Evolutionary conservation across 2,329 filamentous ascomycete genomes (phyloP).

Genomic region (Botrytis deweyae): DNA sequence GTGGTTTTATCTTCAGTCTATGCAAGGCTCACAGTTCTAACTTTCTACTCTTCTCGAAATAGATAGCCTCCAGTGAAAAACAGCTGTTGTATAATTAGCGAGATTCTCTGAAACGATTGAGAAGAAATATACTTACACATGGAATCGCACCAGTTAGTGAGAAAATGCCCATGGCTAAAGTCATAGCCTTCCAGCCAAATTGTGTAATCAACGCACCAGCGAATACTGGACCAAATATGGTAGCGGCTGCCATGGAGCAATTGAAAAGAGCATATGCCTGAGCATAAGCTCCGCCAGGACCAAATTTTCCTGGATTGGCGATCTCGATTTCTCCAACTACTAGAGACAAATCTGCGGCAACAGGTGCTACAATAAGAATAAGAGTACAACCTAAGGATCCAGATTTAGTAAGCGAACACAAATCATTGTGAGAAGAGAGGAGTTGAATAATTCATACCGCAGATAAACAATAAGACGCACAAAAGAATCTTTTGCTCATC

Average conservation of each 20-base stretch:
- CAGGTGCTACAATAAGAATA: slow-evolving; percentile 57
- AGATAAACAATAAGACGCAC: slow-evolving; percentile 57
- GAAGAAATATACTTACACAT: slow-evolving; percentile 63
- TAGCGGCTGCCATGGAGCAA: slow-evolving; percentile 50
- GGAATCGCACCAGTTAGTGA: slow-evolving; percentile 44
- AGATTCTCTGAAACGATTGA: neutral
- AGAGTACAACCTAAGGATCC: slow-evolving; percentile 41
- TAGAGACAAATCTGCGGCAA: slow-evolving; percentile 67
- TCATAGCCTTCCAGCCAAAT: slow-evolving; percentile 53
- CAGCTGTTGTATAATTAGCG: neutral
- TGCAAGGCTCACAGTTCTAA: neutral
- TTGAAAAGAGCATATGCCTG: slow-evolving; percentile 58
- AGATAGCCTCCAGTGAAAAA: slow-evolving; percentile 13
- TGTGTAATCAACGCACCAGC: slow-evolving; percentile 48
- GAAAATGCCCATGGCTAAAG: slow-evolving; percentile 48
- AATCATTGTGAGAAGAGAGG: neutral
- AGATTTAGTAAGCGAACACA: slow-evolving; percentile 26
- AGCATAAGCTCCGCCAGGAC: slow-evolving; percentile 55
- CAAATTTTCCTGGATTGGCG: slow-evolving; percentile 50
- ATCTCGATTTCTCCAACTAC: slow-evolving; percentile 55
- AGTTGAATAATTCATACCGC: slow-evolving; percentile 45
- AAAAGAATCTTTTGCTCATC: slow-evolving; percentile 62
- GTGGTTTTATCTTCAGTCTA: neutral
- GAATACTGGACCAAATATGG: slow-evolving; percentile 51
- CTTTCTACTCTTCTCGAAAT: slow-evolving; percentile 26